Percentiles rank a stretch among this genome's conserved stretches.
Evolutionary conservation across 208 protist species (phyloP).

Genomic region (Wallacemonas sp.): DNA sequence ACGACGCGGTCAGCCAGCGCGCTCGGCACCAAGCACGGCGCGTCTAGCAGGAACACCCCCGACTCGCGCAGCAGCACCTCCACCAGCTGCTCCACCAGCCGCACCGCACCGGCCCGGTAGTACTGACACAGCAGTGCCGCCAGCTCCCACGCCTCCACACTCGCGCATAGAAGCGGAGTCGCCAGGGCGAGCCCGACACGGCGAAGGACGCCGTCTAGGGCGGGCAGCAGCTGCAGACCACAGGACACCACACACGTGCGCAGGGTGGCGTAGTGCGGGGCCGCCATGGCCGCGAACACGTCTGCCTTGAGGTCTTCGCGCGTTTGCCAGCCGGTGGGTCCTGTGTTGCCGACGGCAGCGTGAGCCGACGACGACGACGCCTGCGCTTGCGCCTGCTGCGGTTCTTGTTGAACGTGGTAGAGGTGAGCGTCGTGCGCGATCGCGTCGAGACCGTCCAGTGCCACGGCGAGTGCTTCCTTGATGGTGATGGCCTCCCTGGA

Average conservation of each 20-base stretch:
- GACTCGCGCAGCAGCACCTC: constrained; percentile 45
- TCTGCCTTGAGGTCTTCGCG: constrained; percentile 18
- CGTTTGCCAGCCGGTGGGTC: constrained; percentile 6
- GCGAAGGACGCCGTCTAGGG: constrained; percentile 40
- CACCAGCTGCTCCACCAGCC: constrained; percentile 41
- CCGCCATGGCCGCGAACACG: constrained; percentile 51
- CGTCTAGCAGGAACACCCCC: constrained; percentile 43
- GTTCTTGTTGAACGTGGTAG: constrained; percentile 21
- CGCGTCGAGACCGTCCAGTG: constrained; percentile 40
- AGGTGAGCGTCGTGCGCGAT: constrained; percentile 51
- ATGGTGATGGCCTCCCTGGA: constrained; percentile 12
- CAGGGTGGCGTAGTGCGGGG: constrained; percentile 39
- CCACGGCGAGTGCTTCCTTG: constrained; percentile 22
- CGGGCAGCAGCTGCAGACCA: constrained; percentile 58
- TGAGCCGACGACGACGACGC: too few relatives aligned
- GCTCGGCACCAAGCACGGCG: constrained; percentile 34
- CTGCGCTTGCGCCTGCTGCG: constrained; percentile 5
- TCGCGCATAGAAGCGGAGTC: constrained; percentile 39
- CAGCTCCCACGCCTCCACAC: constrained; percentile 48
- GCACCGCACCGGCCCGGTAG: constrained; percentile 49
- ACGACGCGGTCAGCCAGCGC: constrained; percentile 18
- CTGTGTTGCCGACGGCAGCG: neutral
- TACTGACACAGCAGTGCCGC: constrained; percentile 48
- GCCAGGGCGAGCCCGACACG: constrained; percentile 41
- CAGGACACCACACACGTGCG: constrained; percentile 22